These are phyloP conservation scores for Jackrogersella multiformis DNA, from an alignment of 495 filamentous ascomycete species.

Conservation along the genomic window DNA sequence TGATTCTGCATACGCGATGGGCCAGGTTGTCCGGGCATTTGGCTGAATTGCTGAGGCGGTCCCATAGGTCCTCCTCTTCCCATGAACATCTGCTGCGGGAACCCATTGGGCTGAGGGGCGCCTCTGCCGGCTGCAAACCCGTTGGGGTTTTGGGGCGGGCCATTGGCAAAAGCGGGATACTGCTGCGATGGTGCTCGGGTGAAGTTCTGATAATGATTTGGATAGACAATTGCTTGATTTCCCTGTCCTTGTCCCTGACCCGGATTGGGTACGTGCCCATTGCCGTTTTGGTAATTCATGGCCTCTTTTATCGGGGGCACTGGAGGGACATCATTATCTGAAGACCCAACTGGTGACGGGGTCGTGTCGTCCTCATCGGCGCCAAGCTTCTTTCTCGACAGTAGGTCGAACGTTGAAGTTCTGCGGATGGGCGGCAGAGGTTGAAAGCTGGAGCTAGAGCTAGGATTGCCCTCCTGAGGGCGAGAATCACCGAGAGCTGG, in stretches of 20 bases:
- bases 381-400: constrained; percentile 41
- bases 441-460: constrained; percentile 47
- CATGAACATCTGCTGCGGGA: constrained; percentile 35
- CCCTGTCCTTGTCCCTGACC: constrained; percentile 18
- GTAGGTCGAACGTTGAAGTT: constrained; percentile 59
- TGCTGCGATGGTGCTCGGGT: constrained; percentile 28
- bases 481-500: constrained; percentile 39
- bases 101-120: constrained; percentile 30
- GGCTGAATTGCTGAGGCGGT: constrained; percentile 14
- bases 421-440: constrained; percentile 63
- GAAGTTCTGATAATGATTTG: constrained; percentile 32
- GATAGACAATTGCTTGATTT: not conserved
- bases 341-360: constrained; percentile 42
- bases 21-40: constrained; percentile 23
- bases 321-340: constrained; percentile 38
- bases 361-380: constrained; percentile 37
- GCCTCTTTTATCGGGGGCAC: constrained; percentile 29
- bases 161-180: constrained; percentile 24
- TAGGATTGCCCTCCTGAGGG: constrained; percentile 15
- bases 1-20: constrained; percentile 27
- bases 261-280: constrained; percentile 39
- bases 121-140: constrained; percentile 44
- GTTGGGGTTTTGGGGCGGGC: constrained; percentile 33
- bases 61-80: constrained; percentile 39
- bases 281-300: constrained; percentile 32